Evolutionary conservation across 202 grass and related monocot genomes (phyloP).

Genomic region (Eragrostis tef): DNA sequence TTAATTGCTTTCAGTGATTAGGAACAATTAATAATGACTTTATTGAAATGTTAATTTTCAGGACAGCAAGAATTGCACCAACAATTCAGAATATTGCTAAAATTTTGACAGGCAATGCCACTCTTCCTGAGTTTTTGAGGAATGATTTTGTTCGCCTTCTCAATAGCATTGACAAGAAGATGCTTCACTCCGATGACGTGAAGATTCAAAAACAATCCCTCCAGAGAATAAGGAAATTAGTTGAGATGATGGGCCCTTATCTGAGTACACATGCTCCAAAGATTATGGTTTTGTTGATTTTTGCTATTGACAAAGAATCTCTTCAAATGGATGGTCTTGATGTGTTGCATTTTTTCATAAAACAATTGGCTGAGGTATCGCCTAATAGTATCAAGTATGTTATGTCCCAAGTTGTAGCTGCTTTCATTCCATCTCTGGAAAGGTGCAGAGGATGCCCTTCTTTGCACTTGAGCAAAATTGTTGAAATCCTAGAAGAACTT

Average conservation of each 20-base stretch:
- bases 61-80: constrained; percentile 70
- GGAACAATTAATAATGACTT: constrained; percentile 32
- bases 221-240: constrained; percentile 78
- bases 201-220: constrained; percentile 83
- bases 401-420: constrained; percentile 91
- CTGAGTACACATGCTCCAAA: constrained; percentile 88
- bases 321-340: constrained; percentile 82
- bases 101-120: constrained; percentile 77
- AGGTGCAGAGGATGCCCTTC: constrained; percentile 73
- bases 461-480: constrained; percentile 69
- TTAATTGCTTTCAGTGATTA: constrained; percentile 21
- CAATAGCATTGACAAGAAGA: constrained; percentile 88
- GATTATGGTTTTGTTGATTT: constrained; percentile 96
- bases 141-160: constrained; percentile 95
- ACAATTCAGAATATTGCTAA: constrained; percentile 77
- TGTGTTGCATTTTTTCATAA: constrained; percentile 87
- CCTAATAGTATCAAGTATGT: constrained; percentile 90
- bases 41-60: constrained; percentile 52
- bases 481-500: constrained; percentile 87
- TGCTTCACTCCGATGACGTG: constrained; percentile 79
- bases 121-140: constrained; percentile 88
- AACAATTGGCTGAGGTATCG: constrained; percentile 74
- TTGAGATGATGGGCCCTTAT: constrained; percentile 99
- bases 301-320: constrained; percentile 86
- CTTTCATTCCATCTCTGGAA: constrained; percentile 85